Base-by-base conservation (phyloP, 345 rosid genomes). In the Litchi chinensis region DNA sequence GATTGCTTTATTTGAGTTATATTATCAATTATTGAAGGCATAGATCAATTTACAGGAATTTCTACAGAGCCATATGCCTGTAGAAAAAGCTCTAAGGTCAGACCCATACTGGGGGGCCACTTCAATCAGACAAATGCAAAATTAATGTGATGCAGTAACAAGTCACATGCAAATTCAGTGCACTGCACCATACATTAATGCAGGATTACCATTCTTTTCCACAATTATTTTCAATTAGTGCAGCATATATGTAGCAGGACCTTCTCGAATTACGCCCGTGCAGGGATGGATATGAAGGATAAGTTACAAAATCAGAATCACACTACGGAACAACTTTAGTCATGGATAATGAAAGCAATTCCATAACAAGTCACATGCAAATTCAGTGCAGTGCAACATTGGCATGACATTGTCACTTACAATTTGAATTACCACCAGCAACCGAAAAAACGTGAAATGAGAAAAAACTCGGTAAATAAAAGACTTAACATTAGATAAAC, bases 21-120 rank as follows among this genome's bases (percentile, higher is more conserved):
- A 3, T 4, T 73, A 59, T 39, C 48, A 59, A 60, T 6, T 43
- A 74, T 43, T 65, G 52, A 19, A 19, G 65, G 6, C 59, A 22
- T 44, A 37, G 50, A 43, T 65, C 18, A 24, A 67, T 59, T 76
- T 48, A 60, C 21, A 40, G 71, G 59, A 79, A 76, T 60, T 70
- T 39, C 73, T 75, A 21, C 32, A 70, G 72, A 70, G 26, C 28
- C 24, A 13, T 18, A 71, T 18, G 72, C 21, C 68, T 56, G 54
- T 24, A 79, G 50, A 62, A 28, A 65, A 72, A 68, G 63, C 65
- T 67, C 69, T 24, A 65, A 76, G 66, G 56, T 24, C 63, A 73
- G 73, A 64, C 71, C 72, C 78, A 76, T 50, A 50, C 59, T 76
- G 48, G 37, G 41, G 68, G 82, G 77, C 73, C 85, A 79, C 39